Base-by-base conservation (phyloP, 1,284 basidiomycete genomes). In the Cutaneotrichosporon sp. region DNA sequence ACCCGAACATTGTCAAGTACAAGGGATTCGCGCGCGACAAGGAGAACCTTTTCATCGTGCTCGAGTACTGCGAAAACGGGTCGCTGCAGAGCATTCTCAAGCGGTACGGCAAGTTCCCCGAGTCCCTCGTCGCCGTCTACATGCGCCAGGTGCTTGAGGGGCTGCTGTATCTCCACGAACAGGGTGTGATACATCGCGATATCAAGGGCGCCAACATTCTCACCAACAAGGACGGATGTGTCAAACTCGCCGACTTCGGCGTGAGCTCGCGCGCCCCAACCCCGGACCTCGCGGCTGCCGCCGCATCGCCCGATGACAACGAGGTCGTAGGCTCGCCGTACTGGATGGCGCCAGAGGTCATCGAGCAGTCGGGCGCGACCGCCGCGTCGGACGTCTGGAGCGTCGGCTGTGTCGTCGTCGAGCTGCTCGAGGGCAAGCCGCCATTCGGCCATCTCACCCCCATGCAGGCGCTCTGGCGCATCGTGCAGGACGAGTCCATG, bases 311-410 rank as follows among this genome's bases (percentile, higher is more conserved):
- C 12, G 56, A 47, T 16, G 44, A 92, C 68, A 87, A 86, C 64
- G 88, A 90, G 16, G 92, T 97, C 4, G 93, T 97, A 31, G 93
- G 92, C 14, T 93, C 89, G 63, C 93, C 93, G 6, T 97, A 97
- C 71, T 97, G 93, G 93, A 97, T 97, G 93, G 93, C 93, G 16
- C 93, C 93, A 3, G 93, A 97, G 74, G 90, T 97, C 34, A 96
- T 97, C 54, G 92, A 96, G 66, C 94, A 97, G 74, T 88, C 86
- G 33, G 94, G 94, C 34, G 93, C 94, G 26, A 94, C 90, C 1
- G 96, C 93, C 1, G 88, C 94, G 16, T 96, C 91, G 34, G 94
- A 98, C 75, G 91, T 97, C 45, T 98, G 94, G 88, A 88, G 86
- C 64, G 90, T 97, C 8, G 93, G 94, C 5, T 97, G 93, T 67